Evolutionary conservation across 129 eudicot species (phyloP), one percentile per base, ranked within the genome.

Genomic region (Erigeron canadensis): DNA sequence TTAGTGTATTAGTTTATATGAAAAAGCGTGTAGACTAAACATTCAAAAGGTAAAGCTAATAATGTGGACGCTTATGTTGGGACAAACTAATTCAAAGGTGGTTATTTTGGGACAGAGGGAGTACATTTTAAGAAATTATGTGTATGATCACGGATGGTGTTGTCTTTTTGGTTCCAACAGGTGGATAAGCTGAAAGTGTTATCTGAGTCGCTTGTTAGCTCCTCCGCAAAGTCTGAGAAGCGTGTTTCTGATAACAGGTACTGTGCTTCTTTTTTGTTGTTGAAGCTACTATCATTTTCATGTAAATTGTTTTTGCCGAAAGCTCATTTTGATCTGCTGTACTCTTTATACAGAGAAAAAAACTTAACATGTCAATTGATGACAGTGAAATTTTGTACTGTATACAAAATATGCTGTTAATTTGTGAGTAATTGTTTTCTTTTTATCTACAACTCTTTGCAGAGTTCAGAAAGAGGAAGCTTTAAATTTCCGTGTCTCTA

Each of bases 401-500:
- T 22, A 18, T 65, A 63, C 70, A 18, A 19, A 40, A 63, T 19
- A 63, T 54, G 45, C 38, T 43, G 11, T 45, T 40, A 15, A 19
- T 68, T 45, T 44, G 18, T 43, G 41, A 46, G 41, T 37, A 43
- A 69, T 15, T 69, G 55, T 74, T 6, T 69, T 44, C 23, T 23
- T 43, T 18, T 6, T 15, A 16, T 70, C n/a, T 54, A 19, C 45
- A 51, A 70, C 34, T 72, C 77, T 81, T 76, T 69, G 69, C 83
- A 94, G 98, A 78, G 64, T 80, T 60, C 97, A 90, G 81, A 90
- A 86, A 80, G 99, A 95, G 81, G 99, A 95, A 73, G 99, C 99
- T 18, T 75, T 95, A 46, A 82, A 86, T 72, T 95, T 95, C 63
- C 93, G 99, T 11, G 97, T 85, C 69, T 69, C 89, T 46, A 95